Evolutionary conservation across 78 protist genomes (phyloP).

Genomic region (Cyanophora paradoxa): DNA sequence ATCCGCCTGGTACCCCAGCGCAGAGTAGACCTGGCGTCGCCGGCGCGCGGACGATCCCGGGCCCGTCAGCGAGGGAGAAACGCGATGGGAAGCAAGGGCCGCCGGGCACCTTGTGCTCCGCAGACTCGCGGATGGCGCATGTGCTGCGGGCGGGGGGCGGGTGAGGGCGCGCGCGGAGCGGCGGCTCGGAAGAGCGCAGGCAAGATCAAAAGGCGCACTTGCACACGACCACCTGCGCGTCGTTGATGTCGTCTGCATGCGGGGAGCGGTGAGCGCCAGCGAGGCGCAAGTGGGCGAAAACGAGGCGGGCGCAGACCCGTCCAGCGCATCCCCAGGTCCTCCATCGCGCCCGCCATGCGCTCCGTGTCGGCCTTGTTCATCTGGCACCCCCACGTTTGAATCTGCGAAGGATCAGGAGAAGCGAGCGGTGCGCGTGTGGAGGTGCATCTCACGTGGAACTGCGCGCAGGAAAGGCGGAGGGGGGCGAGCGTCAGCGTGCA

Average conservation of each 20-base stretch:
- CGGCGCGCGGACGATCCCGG: not conserved
- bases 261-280: too few relatives aligned
- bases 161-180: too few relatives aligned
- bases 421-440: too few relatives aligned
- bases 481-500: too few relatives aligned
- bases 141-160: too few relatives aligned
- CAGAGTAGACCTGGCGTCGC: constrained; percentile 10
- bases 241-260: not conserved
- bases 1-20: constrained; percentile 17
- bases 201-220: too few relatives aligned
- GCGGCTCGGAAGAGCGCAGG: too few relatives aligned
- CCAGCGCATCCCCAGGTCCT: not conserved
- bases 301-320: not conserved
- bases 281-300: too few relatives aligned
- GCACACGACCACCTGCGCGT: constrained; percentile 7
- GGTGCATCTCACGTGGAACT: too few relatives aligned
- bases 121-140: constrained; percentile 36
- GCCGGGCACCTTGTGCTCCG: constrained; percentile 25
- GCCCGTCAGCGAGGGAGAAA: not conserved
- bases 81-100: not conserved
- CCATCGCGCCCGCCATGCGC: constrained; percentile 32
- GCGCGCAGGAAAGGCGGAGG: too few relatives aligned
- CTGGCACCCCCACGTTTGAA: constrained; percentile 25
- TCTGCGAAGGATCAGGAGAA: too few relatives aligned
- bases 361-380: constrained; percentile 34